These are phyloP conservation scores for Pseudohyphozyma bogoriensis DNA, from an alignment of 768 basidiomycete species.

Conservation along the genomic window DNA sequence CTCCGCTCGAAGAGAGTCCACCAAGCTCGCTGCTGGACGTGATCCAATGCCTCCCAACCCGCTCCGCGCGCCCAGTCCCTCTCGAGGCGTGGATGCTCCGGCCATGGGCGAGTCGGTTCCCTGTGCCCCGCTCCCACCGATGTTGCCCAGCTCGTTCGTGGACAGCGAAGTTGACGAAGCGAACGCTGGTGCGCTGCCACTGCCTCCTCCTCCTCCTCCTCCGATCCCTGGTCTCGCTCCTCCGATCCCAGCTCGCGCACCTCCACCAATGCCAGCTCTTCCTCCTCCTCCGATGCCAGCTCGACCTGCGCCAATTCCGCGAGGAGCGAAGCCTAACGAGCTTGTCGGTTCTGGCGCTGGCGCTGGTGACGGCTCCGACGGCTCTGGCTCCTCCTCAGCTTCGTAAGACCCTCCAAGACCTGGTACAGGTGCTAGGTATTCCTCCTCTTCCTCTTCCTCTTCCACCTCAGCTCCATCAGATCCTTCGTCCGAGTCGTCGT, in stretches of 20 bases:
- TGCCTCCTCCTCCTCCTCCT: conserved; percentile 20
- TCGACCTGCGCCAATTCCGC: conserved; percentile 34
- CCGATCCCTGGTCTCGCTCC: background rate
- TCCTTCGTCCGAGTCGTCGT: conserved; percentile 41
- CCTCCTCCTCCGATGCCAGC: conserved; percentile 3
- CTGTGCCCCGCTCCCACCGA: conserved; percentile 29
- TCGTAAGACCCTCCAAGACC: conserved; percentile 37
- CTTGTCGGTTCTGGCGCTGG: conserved; percentile 21
- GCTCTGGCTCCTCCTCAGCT: conserved; percentile 36
- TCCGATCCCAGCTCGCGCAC: background rate
- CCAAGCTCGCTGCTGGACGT: background rate
- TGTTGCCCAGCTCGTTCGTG: conserved; percentile 37
- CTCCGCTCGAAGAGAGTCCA: conserved; percentile 14
- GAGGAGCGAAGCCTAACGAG: conserved; percentile 17
- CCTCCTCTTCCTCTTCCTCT: conserved; percentile 37
- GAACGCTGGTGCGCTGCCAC: conserved; percentile 6
- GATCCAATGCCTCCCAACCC: background rate
- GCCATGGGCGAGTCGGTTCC: conserved; percentile 9
- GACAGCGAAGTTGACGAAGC: conserved; percentile 36
- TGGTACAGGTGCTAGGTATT: conserved; percentile 38
- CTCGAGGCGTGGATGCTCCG: conserved; percentile 15
- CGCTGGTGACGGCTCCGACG: conserved; percentile 15
- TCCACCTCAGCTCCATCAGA: conserved; percentile 41
- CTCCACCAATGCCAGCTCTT: conserved; percentile 3
- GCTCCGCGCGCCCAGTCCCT: conserved; percentile 3